Percentiles rank a stretch among this genome's conserved stretches.
These are phyloP conservation scores for Puccinia polysora DNA, from an alignment of 1,284 basidiomycete genomes.

Conservation along the genomic window DNA sequence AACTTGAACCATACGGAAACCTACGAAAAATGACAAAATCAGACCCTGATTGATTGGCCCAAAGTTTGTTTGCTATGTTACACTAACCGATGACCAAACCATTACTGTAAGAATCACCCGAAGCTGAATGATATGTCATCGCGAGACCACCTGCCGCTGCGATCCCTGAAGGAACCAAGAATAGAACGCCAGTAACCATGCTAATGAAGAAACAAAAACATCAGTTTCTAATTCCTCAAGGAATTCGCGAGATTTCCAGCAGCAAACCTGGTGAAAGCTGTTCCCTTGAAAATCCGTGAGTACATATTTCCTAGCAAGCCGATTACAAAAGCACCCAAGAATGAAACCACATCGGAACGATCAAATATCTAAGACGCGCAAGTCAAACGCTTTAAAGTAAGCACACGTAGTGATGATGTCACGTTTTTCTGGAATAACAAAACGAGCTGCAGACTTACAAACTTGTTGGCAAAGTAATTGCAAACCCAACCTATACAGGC, in stretches of 20 bases:
- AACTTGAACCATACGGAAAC: constrained; percentile 68
- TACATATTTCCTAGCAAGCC: constrained; percentile 77
- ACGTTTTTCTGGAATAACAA: not conserved
- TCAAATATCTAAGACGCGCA: constrained; percentile 65
- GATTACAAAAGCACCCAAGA: constrained; percentile 79
- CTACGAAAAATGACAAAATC: constrained; percentile 44
- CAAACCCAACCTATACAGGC: constrained; percentile 66
- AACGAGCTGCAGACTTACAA: constrained; percentile 20
- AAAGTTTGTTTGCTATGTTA: not conserved
- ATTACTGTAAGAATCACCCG: constrained; percentile 55
- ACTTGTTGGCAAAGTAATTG: constrained; percentile 55
- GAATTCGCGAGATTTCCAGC: not conserved
- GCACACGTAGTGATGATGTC: not conserved
- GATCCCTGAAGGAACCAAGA: constrained; percentile 65
- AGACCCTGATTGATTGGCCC: not conserved
- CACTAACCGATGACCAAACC: constrained; percentile 52
- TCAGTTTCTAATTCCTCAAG: not conserved
- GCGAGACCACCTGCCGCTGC: constrained; percentile 69
- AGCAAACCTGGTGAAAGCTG: constrained; percentile 82
- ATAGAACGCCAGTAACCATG: constrained; percentile 44
- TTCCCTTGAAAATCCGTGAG: constrained; percentile 77
- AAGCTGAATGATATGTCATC: constrained; percentile 63
- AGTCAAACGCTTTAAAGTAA: constrained; percentile 57
- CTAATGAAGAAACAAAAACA: not conserved
- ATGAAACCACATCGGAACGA: constrained; percentile 73